phyloP scores from a whole-genome alignment of 192 early-diverging fungal species.

The Geranomyces variabilis region DNA sequence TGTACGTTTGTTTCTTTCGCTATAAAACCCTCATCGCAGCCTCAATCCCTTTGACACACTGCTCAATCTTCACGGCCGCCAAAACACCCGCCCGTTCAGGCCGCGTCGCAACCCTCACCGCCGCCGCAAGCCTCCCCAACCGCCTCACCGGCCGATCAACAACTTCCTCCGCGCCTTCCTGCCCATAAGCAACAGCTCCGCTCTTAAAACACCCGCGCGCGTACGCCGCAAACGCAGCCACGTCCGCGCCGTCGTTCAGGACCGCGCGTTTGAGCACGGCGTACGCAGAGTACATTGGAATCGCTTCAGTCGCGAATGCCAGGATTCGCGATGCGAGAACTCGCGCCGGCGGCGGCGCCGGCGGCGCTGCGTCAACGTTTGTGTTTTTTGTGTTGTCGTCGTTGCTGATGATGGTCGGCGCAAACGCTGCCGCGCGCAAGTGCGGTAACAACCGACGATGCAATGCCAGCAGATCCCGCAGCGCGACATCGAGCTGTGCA shows the following conservation, averaged over 20 bases:
- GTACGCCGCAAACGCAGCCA: background rate
- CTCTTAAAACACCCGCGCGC: too few relatives aligned
- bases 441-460: background rate
- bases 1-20: too few relatives aligned
- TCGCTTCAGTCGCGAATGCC: constrained; percentile 5
- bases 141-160: background rate
- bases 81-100: background rate
- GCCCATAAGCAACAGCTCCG: background rate
- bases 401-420: too few relatives aligned
- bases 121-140: background rate
- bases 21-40: background rate
- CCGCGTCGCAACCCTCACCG: background rate
- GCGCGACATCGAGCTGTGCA: background rate
- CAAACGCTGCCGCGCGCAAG: background rate
- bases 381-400: background rate
- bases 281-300: constrained; percentile 3
- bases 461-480: background rate
- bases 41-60: constrained; percentile 13
- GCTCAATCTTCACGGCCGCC: constrained; percentile 20
- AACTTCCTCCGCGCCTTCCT: constrained; percentile 1
- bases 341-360: too few relatives aligned
- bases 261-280: constrained; percentile 5
- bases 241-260: background rate
- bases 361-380: too few relatives aligned
- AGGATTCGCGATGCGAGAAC: background rate